phyloP scores from a whole-genome alignment of 495 filamentous ascomycete species.

The Pseudoneurospora amorphoporcata region DNA sequence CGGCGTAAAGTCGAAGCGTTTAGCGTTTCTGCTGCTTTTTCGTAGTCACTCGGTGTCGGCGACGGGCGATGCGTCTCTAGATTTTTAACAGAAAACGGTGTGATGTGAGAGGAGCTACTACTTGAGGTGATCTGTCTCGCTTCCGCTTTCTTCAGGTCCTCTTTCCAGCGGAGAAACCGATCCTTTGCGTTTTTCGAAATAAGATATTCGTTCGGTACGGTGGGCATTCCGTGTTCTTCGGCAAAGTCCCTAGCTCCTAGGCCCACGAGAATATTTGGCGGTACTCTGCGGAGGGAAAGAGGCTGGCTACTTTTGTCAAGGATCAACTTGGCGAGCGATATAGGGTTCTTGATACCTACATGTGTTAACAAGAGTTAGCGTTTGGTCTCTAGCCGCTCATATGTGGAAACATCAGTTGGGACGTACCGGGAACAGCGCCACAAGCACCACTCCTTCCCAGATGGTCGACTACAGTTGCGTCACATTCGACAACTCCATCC shows the following conservation, averaged over 20 bases:
- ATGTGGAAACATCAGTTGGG: neutral
- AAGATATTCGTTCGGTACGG: constrained; percentile 60
- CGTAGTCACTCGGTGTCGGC: constrained; percentile 11
- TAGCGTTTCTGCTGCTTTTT: constrained; percentile 7
- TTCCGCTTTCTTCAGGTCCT: constrained; percentile 56
- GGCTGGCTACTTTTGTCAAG: constrained; percentile 62
- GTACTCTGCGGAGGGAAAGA: constrained; percentile 73
- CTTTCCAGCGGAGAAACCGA: constrained; percentile 65
- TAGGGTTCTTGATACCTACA: constrained; percentile 83
- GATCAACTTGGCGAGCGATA: constrained; percentile 72
- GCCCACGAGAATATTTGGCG: constrained; percentile 84
- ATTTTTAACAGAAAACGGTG: constrained; percentile 2
- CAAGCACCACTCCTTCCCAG: constrained; percentile 83
- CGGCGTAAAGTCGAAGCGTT: constrained; percentile 13
- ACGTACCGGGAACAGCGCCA: constrained; percentile 72
- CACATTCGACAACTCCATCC: constrained; percentile 84
- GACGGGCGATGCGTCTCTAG: constrained; percentile 1
- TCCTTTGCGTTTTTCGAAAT: constrained; percentile 64
- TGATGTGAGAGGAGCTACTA: neutral
- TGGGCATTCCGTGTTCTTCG: constrained; percentile 57
- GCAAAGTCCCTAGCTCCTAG: constrained; percentile 79
- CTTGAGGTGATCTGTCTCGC: constrained; percentile 4
- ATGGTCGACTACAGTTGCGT: constrained; percentile 88
- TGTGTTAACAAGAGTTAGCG: neutral
- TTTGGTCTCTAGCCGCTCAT: neutral